Base-by-base conservation (phyloP, 208 protist genomes). In the Zelonia costaricensis region DNA sequence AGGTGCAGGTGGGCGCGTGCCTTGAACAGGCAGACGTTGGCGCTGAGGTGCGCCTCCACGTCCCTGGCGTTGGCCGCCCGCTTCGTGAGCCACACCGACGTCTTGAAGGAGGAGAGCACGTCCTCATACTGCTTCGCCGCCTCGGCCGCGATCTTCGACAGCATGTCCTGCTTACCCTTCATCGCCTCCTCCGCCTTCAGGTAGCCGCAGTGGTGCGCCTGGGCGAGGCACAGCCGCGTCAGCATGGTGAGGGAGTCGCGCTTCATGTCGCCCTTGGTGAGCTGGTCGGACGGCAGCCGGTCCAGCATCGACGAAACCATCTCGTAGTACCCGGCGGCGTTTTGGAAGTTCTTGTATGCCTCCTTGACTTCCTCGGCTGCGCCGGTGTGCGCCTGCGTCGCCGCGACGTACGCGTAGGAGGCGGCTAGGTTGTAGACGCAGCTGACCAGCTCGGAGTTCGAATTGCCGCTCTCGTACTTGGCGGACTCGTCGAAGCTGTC, bases 401-500 rank as follows among this genome's bases (percentile, higher is more conserved):
- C 70, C 15, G 68, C 89, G 44, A 92, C 66, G 31, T 73, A 69
- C 13, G 56, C 76, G 62, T 85, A 86, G 4, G 84, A 88, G 18
- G 89, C 89, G 5, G 84, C 89, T 9, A 95, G 58, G 74, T 95
- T 95, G 74, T 91, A 92, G 35, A 92, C 66, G 67, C 81, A 84
- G 62, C 82, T 88, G 40, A 91, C 57, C 39, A 95, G 71, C 75
- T 95, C 85, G 35, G 76, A 43, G 62, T 95, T 93, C 3, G 62
- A 60, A 57, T 92, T 91, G 18, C 63, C 58, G 20, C 76, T 79
- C 42, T 86, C 78, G 39, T 88, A 85, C 69, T 88, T 87, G 38
- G 52, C 38, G 15, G 49, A 73, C 15, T 82, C 71, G 57, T 86
- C 75, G 56, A 92, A 95, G 73, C 84, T 88, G 70, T 88, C 81